These are phyloP conservation scores for Adansonia gregorii DNA, from an alignment of 441 rosid species.

Conservation along the genomic window DNA sequence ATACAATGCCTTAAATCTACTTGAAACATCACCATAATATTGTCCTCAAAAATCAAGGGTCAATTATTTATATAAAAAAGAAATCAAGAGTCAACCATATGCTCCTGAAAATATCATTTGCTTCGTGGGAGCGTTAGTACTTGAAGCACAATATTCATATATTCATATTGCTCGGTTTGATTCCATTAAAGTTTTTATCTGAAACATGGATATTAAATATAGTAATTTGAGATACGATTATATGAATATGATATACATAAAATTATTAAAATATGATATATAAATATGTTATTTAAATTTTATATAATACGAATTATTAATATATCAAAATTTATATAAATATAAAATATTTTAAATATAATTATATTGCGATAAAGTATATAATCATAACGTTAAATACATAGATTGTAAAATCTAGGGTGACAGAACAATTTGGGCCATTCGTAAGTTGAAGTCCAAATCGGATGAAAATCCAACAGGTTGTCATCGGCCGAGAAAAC, in stretches of 20 bases:
- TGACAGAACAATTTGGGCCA: neutral
- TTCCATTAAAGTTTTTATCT: neutral
- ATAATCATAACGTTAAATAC: too few relatives aligned
- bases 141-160: too few relatives aligned
- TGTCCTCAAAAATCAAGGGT: neutral
- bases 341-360: too few relatives aligned
- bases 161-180: neutral
- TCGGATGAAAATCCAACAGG: constrained; percentile 32
- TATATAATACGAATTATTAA: too few relatives aligned
- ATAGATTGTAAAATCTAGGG: neutral
- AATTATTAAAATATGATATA: too few relatives aligned
- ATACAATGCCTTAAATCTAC: neutral
- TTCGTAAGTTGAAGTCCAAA: constrained; percentile 28
- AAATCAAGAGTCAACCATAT: too few relatives aligned
- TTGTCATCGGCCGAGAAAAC: constrained; percentile 30
- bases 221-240: too few relatives aligned
- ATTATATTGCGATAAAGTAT: too few relatives aligned
- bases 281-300: too few relatives aligned
- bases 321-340: too few relatives aligned
- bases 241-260: too few relatives aligned
- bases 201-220: neutral
- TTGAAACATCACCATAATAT: neutral
- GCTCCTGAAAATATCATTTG: neutral
- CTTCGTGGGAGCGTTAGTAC: neutral
- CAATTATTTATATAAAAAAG: too few relatives aligned